Conservation (phyloP, 2,329 filamentous ascomycete genomes). For the Lachnellula cervina region DNA sequence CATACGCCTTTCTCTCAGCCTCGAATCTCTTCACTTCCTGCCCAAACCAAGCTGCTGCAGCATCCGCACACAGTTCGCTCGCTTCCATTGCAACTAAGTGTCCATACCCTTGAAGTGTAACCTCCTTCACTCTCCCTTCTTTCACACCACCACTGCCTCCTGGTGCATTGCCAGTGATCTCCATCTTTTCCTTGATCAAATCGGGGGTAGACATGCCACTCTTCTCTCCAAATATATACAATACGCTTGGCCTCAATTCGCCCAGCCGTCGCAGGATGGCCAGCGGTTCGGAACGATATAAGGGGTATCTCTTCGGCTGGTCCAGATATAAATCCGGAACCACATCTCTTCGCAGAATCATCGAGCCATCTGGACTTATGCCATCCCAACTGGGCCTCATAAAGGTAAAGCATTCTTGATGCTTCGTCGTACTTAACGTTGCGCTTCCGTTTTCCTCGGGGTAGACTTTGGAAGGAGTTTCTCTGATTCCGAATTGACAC, state of each 20-base stretch:
- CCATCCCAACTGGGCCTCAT: slow-evolving; percentile 53
- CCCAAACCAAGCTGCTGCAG: slow-evolving; percentile 52
- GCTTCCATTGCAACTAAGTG: slow-evolving; percentile 84
- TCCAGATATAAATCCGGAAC: slow-evolving; percentile 31
- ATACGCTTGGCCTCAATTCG: slow-evolving; percentile 55
- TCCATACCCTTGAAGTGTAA: slow-evolving; percentile 60
- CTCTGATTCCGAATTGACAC: slow-evolving; percentile 69
- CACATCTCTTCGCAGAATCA: slow-evolving; percentile 45
- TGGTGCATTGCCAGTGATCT: slow-evolving; percentile 56
- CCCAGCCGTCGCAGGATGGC: slow-evolving; percentile 53
- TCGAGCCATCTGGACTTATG: slow-evolving; percentile 23
- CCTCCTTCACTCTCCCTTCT: slow-evolving; percentile 62
- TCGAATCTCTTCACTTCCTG: slow-evolving; percentile 54
- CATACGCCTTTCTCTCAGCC: slow-evolving; percentile 51
- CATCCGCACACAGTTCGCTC: slow-evolving; percentile 59
- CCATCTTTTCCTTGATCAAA: slow-evolving; percentile 53
- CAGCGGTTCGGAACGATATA: slow-evolving; percentile 64
- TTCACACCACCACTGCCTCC: slow-evolving; percentile 62
- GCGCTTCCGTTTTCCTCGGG: slow-evolving; percentile 47
- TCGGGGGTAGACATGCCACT: slow-evolving; percentile 52
- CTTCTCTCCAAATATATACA: slow-evolving; percentile 64
- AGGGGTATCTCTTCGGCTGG: slow-evolving; percentile 37
- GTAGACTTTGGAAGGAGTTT: slow-evolving; percentile 59
- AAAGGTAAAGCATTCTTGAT: slow-evolving; percentile 83
- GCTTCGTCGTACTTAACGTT: slow-evolving; percentile 75